Evolutionary conservation across 768 basidiomycete species (phyloP), one percentile per base, ranked within the genome.

Genomic region (Leccinum incarnatum): DNA sequence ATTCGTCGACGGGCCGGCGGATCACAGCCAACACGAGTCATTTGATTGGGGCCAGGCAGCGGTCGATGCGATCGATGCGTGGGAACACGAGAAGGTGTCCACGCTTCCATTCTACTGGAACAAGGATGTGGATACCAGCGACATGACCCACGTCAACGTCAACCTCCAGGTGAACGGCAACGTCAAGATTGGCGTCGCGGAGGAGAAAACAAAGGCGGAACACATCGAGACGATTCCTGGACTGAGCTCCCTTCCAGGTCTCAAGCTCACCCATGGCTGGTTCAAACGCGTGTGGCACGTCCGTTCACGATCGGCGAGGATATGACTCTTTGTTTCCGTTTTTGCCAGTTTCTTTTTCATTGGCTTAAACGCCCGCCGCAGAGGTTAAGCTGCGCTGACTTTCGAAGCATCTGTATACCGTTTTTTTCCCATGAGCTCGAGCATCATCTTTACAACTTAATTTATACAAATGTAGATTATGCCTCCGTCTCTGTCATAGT

Each of bases 41-140:
- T 93, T 82, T 71, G 85, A 95, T 65, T 95, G 93, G 93, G 93
- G 93, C 4, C 72, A 68, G 21, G 90, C 87, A 1, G 82, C 86
- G 0, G 57, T 95, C 1, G 73, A 79, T 1, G 87, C 88, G 1
- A 66, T 95, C 29, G 81, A 86, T 9, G 67, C 67, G 8, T 94
- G 91, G 91, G 62, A 77, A 25, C 71, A 69, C 53, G 65, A 72
- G 42, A 63, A 74, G 59, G 51, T 73, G 14, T 56, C 63, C 50
- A 57, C 68, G 2, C 42, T 74, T 2, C 67, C 81, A 27, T 87
- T 81, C 62, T 69, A 80, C 58, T 87, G 86, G 86, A 77, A 75
- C 15, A 74, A 69, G 56, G 74, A 74, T 56, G 71, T 62, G 53
- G 76, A 77, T 36, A 74, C 70, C 30, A 71, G 72, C 11, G 67